These are phyloP conservation scores for Claviceps cyperi DNA, from an alignment of 2,329 filamentous ascomycete species.

Conservation along the genomic window DNA sequence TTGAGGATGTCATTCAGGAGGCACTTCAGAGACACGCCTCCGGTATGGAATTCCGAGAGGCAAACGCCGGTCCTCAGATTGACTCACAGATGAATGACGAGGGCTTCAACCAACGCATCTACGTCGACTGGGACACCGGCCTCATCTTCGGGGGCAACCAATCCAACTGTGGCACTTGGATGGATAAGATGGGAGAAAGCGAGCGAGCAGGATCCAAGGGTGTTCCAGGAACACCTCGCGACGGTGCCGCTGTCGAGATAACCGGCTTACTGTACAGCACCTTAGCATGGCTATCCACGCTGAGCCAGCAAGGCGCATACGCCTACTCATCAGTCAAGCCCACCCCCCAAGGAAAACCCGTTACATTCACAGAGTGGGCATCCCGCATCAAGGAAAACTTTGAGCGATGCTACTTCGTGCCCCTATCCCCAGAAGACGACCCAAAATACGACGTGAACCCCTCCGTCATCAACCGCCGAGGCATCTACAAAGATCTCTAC, in stretches of 20 bases:
- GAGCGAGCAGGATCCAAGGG: slow-evolving; percentile 83
- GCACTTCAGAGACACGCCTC: slow-evolving; percentile 80
- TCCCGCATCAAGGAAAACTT: slow-evolving; percentile 69
- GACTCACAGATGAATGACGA: slow-evolving; percentile 87
- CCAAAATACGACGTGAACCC: slow-evolving; percentile 66
- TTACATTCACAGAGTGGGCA: slow-evolving; percentile 71
- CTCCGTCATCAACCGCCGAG: slow-evolving; percentile 68
- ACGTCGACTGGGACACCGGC: slow-evolving; percentile 79
- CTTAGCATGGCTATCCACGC: slow-evolving; percentile 59
- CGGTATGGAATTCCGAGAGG: slow-evolving; percentile 84
- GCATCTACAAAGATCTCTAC: slow-evolving; percentile 97
- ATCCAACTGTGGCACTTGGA: slow-evolving; percentile 94
- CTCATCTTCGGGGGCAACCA: slow-evolving; percentile 92
- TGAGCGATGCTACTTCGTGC: slow-evolving; percentile 84
- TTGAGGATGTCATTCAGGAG: slow-evolving; percentile 86
- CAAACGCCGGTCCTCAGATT: slow-evolving; percentile 77
- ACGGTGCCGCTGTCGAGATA: slow-evolving; percentile 90
- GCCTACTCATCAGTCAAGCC: slow-evolving; percentile 54
- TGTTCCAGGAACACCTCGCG: slow-evolving; percentile 86
- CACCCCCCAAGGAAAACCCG: slow-evolving; percentile 39
- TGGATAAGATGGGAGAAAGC: slow-evolving; percentile 99
- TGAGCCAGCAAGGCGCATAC: slow-evolving; percentile 57
- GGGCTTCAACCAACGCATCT: slow-evolving; percentile 83
- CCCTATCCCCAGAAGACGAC: slow-evolving; percentile 55
- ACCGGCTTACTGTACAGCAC: slow-evolving; percentile 86